Evolutionary conservation across 768 basidiomycete genomes (phyloP).

Genomic region (Russula brevipes): DNA sequence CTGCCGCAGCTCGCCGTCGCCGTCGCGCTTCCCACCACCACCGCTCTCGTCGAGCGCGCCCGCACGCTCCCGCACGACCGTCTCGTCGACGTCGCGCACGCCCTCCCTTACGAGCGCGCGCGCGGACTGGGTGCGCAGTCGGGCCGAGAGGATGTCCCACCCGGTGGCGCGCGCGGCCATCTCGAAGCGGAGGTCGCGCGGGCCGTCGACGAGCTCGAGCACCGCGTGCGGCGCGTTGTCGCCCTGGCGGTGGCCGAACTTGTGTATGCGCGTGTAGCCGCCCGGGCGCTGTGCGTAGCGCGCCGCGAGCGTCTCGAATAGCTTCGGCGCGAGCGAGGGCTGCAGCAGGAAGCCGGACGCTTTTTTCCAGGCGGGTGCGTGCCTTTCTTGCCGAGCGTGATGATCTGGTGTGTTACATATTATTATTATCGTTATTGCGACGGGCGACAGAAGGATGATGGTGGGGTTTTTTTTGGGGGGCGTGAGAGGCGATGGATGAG

Average conservation of each 20-base stretch:
- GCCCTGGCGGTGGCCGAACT: conserved; percentile 81
- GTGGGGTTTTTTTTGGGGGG: not conserved
- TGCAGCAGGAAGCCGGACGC: conserved; percentile 79
- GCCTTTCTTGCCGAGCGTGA: conserved; percentile 87
- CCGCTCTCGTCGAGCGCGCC: not conserved
- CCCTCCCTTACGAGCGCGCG: conserved; percentile 49
- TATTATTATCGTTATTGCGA: no score
- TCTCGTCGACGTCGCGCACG: conserved; percentile 39
- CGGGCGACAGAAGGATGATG: no score
- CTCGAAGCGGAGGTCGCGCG: conserved; percentile 81
- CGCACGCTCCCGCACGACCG: conserved; percentile 46
- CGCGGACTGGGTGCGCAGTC: conserved; percentile 43
- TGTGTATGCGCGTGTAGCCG: conserved; percentile 93
- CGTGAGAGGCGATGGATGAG: not conserved
- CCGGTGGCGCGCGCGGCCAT: conserved; percentile 85
- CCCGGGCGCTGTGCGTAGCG: conserved; percentile 82
- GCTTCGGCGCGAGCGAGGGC: conserved; percentile 64
- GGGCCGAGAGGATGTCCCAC: conserved; percentile 66
- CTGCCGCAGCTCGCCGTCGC: conserved; percentile 46
- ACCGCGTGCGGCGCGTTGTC: conserved; percentile 94
- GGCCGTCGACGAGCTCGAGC: conserved; percentile 92
- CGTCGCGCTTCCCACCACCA: conserved; percentile 27
- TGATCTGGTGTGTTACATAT: conserved; percentile 52
- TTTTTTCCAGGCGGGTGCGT: conserved; percentile 58
- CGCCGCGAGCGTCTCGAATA: conserved; percentile 72